phyloP scores from a whole-genome alignment of 345 rosid genomes.

The Arabis alpina region DNA sequence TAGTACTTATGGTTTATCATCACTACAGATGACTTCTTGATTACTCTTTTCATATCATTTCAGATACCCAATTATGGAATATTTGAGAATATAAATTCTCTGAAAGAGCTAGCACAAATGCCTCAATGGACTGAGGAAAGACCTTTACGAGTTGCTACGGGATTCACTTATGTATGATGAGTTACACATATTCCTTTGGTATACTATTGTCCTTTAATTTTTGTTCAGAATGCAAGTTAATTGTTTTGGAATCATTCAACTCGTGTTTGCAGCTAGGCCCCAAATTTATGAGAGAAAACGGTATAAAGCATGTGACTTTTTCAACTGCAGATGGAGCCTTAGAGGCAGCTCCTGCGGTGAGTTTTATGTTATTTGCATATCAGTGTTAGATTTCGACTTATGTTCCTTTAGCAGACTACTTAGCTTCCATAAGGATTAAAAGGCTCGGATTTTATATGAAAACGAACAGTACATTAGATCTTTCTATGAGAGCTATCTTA shows the following conservation, averaged over 20 bases:
- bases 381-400: conserved; percentile 7
- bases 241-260: conserved; percentile 13
- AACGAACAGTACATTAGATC: conserved; percentile 10
- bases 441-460: neutral
- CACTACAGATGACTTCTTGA: conserved; percentile 3
- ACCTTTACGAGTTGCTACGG: conserved; percentile 93
- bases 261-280: conserved; percentile 72
- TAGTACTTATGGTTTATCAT: conserved; percentile 9
- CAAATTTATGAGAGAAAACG: conserved; percentile 83
- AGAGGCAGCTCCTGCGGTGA: conserved; percentile 99
- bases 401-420: neutral
- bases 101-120: conserved; percentile 76
- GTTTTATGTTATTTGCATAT: conserved; percentile 31
- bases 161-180: conserved; percentile 78
- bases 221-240: conserved; percentile 2
- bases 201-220: neutral
- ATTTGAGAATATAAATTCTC: conserved; percentile 83
- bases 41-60: conserved; percentile 22
- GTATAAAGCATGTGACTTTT: conserved; percentile 73
- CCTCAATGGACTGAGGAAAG: conserved; percentile 87
- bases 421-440: conserved; percentile 8
- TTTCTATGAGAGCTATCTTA: neutral
- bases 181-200: conserved; percentile 18
- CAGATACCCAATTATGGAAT: conserved; percentile 97
- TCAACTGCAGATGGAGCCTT: conserved; percentile 98